Base-by-base conservation (phyloP, 208 protist species). In the Acanthamoeba sp. region DNA sequence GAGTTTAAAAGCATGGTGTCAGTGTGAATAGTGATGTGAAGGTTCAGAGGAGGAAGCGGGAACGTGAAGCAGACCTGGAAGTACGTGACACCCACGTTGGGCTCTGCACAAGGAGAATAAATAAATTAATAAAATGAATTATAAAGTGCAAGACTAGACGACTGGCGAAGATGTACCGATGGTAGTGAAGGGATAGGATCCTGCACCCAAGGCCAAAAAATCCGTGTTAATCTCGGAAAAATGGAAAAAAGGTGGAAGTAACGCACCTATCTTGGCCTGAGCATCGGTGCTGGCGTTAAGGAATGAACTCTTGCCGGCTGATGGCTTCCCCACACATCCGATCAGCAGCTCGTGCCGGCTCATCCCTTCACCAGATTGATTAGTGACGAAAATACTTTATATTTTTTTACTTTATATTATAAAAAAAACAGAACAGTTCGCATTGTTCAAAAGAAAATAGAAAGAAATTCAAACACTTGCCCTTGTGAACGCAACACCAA, bases 161-260 rank as follows among this genome's bases (percentile, higher is more conserved):
- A 24, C 9, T 22, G 27, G 45, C 18, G 27, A 88, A 38, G 7
- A n/a, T n/a, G 45, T 82, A 93, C 89, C 89, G 2, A 97, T 97
- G 12, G 96, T 97, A 36, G 96, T 97, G 69, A 97, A 97, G 27
- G 96, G 96, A 52, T 97, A 96, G 93, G 80, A 95, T 3, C 95
- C 95, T 95, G 32, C 0, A 59, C 12, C 6, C 18, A 20, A 1
- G 36, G 16, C 52, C 52, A n/a, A 42, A 84, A n/a, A 62, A 71
- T 73, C 10, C 69, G 62, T 6, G 66, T 76, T 40, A 76, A 76
- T 69, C 5, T 66, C 59, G 6, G 22, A 90, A 0, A 10, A 90
- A 85, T 6, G 16, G 36, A 94, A 94, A 12, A 36, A 94, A 1
- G 32, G 1, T 48, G 40, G 91, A 36, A 78, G 34, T 0, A 38